Base-by-base conservation (phyloP, 148 eudicot genomes). In the Rhododendron ferrugineum region DNA sequence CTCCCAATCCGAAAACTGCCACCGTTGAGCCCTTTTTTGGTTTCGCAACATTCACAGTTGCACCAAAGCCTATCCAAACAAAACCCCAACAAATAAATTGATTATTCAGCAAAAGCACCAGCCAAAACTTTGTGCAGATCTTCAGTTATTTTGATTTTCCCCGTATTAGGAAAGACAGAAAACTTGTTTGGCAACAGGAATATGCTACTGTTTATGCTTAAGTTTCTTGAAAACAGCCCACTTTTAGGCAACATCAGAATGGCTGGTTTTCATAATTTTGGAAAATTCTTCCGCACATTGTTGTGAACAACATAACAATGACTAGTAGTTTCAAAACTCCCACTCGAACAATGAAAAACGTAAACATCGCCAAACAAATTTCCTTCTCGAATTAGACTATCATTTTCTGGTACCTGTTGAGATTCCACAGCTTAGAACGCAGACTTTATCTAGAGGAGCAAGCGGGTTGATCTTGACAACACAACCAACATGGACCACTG, bases 1-100 rank as follows among this genome's bases (percentile, higher is more conserved):
- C 96, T 47, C 98, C 98, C 66, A 94, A 85, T 83, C 98, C 96
- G 44, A 96, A 94, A 37, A 46, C 72, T 11, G 93, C 93, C 60
- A 91, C 91, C 14, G 88, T 86, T 28, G 93, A 90, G 7, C 93
- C 93, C 52, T 87, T 86, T 58, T 76, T 87, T 5, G 92, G 92
- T 82, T 87, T 90, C 5, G 93, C 92, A 62, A 88, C 93, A 87
- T 91, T 91, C 60, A 88, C 47, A n/a, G 89, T 85, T 6, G 92
- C 93, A n/a, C 92, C 92, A 23, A 91, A 66, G 4, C 93, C 92
- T 91, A n/a, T n/a, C 47, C n/a, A 79, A 64, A 78, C 36, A 15
- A 78, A 58, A 50, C 58, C 22, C 37, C 30, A 46, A 9, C 9
- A 46, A 46, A 46, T 9, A 7, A 46, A 46, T 46, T 46, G 9